Percentiles rank a stretch among this genome's conserved stretches.
phyloP scores from a whole-genome alignment of 1,139 yeast genomes.

The Yamadazyma atmosphaerica region DNA sequence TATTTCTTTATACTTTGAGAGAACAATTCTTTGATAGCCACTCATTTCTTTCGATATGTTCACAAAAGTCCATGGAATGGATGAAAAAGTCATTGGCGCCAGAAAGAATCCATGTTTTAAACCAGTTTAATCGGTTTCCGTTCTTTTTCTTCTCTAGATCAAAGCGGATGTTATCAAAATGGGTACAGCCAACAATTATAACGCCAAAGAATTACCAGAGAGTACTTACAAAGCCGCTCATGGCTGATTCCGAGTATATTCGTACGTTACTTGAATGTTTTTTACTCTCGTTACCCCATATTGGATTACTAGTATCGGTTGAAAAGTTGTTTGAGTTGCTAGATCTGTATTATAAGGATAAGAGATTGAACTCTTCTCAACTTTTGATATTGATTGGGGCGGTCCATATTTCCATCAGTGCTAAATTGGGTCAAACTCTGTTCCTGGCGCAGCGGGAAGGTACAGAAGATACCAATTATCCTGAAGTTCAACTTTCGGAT shows the following conservation, averaged over 20 bases:
- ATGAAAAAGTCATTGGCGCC: conserved; percentile 28
- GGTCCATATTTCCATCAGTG: conserved; percentile 7
- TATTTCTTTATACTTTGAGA: conserved; percentile 4
- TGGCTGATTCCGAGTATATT: conserved; percentile 24
- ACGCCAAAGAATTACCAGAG: conserved; percentile 21
- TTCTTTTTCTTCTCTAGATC: conserved; percentile 23
- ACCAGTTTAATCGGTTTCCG: conserved; percentile 36
- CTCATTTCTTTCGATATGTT: conserved; percentile 38
- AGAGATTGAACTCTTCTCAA: conserved; percentile 10
- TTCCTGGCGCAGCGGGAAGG: neutral
- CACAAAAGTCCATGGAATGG: conserved; percentile 37
- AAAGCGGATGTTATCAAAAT: conserved; percentile 23
- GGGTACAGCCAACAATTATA: conserved; percentile 36
- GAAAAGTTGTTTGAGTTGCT: conserved; percentile 21
- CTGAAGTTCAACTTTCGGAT: neutral
- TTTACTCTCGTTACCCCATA: conserved; percentile 15
- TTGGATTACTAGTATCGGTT: conserved; percentile 18
- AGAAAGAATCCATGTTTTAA: conserved; percentile 20
- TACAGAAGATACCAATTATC: conserved; percentile 17
- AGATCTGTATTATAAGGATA: conserved; percentile 19
- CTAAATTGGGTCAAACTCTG: conserved; percentile 2
- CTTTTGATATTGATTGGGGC: conserved; percentile 10
- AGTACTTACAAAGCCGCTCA: conserved; percentile 29
- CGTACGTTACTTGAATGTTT: conserved; percentile 23
- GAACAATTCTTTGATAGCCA: conserved; percentile 38